Percentiles rank a stretch among this genome's conserved stretches.
Conservation (phyloP, 768 basidiomycete genomes). For the Naganishia kalamii region DNA sequence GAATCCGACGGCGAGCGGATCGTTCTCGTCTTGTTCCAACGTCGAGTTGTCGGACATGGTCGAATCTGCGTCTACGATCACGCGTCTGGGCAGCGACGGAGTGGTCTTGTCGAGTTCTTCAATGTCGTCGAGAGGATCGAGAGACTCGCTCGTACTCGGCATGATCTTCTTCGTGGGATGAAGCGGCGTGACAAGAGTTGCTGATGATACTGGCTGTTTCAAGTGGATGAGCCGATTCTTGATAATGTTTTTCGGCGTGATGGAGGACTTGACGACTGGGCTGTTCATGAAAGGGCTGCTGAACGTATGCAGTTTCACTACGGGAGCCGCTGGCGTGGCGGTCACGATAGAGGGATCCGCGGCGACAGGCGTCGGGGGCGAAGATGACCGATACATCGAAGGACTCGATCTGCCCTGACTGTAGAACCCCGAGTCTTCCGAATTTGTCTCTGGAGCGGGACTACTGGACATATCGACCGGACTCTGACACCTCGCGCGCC, state of each 20-base stretch:
- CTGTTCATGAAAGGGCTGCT: conserved; percentile 13
- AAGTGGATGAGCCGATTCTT: not conserved
- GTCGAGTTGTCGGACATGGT: too few species aligned
- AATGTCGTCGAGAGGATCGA: conserved; percentile 12
- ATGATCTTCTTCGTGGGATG: not conserved
- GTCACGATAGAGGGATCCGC: not conserved
- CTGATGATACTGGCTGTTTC: not conserved
- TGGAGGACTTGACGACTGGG: not conserved
- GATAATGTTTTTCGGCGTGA: not conserved
- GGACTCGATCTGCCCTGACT: not conserved
- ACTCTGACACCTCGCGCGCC: not conserved
- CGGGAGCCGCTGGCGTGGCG: not conserved
- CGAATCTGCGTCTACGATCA: not conserved
- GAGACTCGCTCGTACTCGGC: not conserved
- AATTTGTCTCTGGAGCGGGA: not conserved
- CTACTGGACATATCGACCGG: not conserved
- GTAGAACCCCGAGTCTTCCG: not conserved
- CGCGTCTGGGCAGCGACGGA: not conserved
- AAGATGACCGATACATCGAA: not conserved
- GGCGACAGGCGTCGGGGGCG: not conserved
- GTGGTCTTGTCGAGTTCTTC: conserved; percentile 12
- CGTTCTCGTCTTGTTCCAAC: not conserved
- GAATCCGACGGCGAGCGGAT: not conserved
- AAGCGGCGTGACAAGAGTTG: not conserved
- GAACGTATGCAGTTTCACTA: not conserved